Base-by-base conservation (phyloP, 1,139 yeast genomes). In the Spencermartinsiella ligniputridi region DNA sequence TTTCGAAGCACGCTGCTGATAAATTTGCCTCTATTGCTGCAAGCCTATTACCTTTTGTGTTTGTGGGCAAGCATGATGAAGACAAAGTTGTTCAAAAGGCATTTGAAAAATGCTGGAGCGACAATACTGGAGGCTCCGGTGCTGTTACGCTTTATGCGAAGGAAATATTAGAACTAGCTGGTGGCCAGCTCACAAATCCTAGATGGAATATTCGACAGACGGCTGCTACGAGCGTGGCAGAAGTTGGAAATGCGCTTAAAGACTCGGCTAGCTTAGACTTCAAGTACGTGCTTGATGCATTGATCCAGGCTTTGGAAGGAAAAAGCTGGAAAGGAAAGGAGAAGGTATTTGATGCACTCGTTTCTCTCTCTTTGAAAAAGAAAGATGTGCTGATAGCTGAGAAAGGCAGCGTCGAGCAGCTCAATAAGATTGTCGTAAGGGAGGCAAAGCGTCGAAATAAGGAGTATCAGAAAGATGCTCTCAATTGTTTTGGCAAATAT, bases 271-370 rank as follows among this genome's bases (percentile, higher is more conserved):
- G 41, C 9, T 8, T 27, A 8, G 32, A 27, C 32, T 36, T 55
- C 6, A 52, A 52, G 1, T 68, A 70, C 16, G 61, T 89, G 19
- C 74, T 86, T 45, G 66, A 68, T 0, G 69, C 81, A 3, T 69
- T 89, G 42, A 59, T 86, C 18, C 76, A 74, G 36, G 79, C 95
- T 0, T 73, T 83, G 48, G 71, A 74, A 45, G 97, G 97, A 0
- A 78, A 92, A 49, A 77, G 94, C 8, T 92, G 96, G 95, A 75
- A 75, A 16, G 97, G 97, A 6, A 92, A 92, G 58, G 96, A 88
- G 52, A 64, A 72, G 35, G 75, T 92, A 2, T 68, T 88, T 24
- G 79, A 78, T 35, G 88, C 96, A 0, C 66, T 90, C 41, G 83
- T 87, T 1, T 68, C 78, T 1, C 70, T 85, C 33, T 62, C 82